Percentiles rank a stretch among this genome's conserved stretches.
Conservation (phyloP, 2,329 filamentous ascomycete species). For the Phaeophleospora eucalypticola region DNA sequence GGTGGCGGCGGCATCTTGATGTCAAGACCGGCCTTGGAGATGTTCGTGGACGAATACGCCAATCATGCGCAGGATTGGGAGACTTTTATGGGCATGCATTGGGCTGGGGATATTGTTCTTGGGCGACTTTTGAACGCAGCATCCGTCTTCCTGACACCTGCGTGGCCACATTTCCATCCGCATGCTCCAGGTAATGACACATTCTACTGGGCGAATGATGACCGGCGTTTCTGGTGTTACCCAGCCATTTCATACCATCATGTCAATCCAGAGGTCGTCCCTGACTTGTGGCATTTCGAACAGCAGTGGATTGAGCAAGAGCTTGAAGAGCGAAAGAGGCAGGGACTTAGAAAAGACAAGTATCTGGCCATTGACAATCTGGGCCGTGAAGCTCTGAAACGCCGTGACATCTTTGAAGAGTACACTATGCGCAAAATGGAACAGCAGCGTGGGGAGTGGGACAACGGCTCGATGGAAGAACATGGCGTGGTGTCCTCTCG, state of each 20-base stretch:
- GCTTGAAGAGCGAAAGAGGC: too few species aligned
- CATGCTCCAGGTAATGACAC: slow-evolving; percentile 11
- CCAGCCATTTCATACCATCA: slow-evolving; percentile 19
- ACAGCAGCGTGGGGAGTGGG: too few species aligned
- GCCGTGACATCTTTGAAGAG: slow-evolving; percentile 17
- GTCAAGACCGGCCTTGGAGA: slow-evolving; percentile 36
- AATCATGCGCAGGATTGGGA: slow-evolving; percentile 32
- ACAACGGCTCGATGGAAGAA: too few species aligned
- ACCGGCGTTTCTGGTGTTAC: slow-evolving; percentile 17
- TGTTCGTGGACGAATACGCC: slow-evolving; percentile 32
- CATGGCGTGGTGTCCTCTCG: too few species aligned
- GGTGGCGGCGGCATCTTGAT: slow-evolving; percentile 42
- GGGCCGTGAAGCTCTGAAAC: slow-evolving; percentile 2
- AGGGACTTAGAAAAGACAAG: too few species aligned
- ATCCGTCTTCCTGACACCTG: slow-evolving; percentile 10
- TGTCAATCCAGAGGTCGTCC: slow-evolving; percentile 9
- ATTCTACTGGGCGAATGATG: background rate
- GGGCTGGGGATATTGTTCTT: slow-evolving; percentile 22
- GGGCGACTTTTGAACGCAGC: slow-evolving; percentile 15
- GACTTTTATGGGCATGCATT: slow-evolving; percentile 13
- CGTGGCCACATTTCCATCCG: slow-evolving; percentile 21
- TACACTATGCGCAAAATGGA: slow-evolving; percentile 12
- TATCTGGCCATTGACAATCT: too few species aligned
- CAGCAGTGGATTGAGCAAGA: slow-evolving; percentile 19
- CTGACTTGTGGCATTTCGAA: slow-evolving; percentile 19